phyloP scores from a whole-genome alignment of 129 eudicot genomes.

The Daucus carota region DNA sequence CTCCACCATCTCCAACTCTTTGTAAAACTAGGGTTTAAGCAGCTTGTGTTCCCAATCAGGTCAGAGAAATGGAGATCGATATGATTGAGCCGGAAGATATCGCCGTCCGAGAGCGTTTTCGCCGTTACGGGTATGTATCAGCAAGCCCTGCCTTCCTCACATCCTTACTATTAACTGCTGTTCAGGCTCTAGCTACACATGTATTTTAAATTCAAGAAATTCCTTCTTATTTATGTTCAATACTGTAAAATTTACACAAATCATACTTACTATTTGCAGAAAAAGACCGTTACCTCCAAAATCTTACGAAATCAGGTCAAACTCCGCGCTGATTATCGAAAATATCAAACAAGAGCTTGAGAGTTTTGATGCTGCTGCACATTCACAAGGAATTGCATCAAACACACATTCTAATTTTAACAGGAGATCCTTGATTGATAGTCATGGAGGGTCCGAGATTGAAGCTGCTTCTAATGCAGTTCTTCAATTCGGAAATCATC shows the following conservation, averaged over 20 bases:
- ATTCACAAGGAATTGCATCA: too few species aligned
- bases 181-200: too few species aligned
- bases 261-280: slow-evolving; percentile 25
- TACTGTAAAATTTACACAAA: too few species aligned
- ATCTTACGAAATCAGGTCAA: slow-evolving; percentile 42
- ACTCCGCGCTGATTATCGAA: slow-evolving; percentile 79
- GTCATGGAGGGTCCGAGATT: slow-evolving; percentile 31
- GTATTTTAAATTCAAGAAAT: too few species aligned
- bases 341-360: slow-evolving; percentile 67
- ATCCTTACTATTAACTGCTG: too few species aligned
- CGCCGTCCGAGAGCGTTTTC: slow-evolving; percentile 55
- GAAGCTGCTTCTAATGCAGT: slow-evolving; percentile 28
- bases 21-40: slow-evolving; percentile 20
- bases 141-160: too few species aligned
- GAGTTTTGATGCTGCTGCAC: slow-evolving; percentile 33
- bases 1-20: background rate
- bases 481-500: slow-evolving; percentile 37
- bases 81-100: slow-evolving; percentile 74
- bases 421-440: slow-evolving; percentile 52
- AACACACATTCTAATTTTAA: slow-evolving; percentile 43
- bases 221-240: too few species aligned
- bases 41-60: too few species aligned
- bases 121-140: slow-evolving; percentile 92
- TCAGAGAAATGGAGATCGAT: slow-evolving; percentile 59
- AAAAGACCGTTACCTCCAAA: slow-evolving; percentile 54